These are phyloP conservation scores for Cyclocybe cylindracea DNA, from an alignment of 768 basidiomycete genomes.

Conservation along the genomic window DNA sequence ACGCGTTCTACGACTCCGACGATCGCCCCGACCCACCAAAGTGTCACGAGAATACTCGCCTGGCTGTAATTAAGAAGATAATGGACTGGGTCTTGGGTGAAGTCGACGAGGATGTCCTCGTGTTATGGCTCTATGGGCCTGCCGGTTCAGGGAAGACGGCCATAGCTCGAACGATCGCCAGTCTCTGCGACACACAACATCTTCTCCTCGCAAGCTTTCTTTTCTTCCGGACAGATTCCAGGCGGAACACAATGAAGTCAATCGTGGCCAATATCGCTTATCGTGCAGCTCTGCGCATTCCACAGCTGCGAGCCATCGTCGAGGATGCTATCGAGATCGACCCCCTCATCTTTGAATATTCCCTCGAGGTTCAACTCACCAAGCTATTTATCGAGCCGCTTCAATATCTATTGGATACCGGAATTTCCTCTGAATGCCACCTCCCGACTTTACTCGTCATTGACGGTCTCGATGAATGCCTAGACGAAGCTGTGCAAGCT, in stretches of 20 bases:
- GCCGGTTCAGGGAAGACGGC: slow-evolving; percentile 17
- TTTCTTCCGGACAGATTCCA: slow-evolving; percentile 4
- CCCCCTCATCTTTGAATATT: slow-evolving; percentile 5
- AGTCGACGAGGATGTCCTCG: not conserved
- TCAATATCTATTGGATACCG: not conserved
- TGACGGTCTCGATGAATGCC: slow-evolving; percentile 15
- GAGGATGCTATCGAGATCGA: not conserved
- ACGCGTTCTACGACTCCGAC: slow-evolving; percentile 8
- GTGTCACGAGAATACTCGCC: slow-evolving; percentile 4
- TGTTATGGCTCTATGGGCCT: slow-evolving; percentile 10
- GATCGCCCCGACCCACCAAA: slow-evolving; percentile 9
- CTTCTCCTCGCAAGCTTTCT: slow-evolving; percentile 8
- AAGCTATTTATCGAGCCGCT: not conserved
- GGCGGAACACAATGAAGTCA: not conserved
- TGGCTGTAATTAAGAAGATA: not conserved
- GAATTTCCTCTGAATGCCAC: not conserved
- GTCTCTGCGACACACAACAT: not conserved
- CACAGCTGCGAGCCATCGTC: not conserved
- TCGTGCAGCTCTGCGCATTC: not conserved
- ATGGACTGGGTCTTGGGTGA: not conserved
- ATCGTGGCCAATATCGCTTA: slow-evolving; percentile 5
- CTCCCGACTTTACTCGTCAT: slow-evolving; percentile 2
- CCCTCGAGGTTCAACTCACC: not conserved
- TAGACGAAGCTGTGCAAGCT: not conserved
- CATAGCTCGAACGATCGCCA: slow-evolving; percentile 10